Percentiles rank a stretch among this genome's conserved stretches.
These are phyloP conservation scores for Arabidopsis lyrata DNA, from an alignment of 441 rosid genomes.

Conservation along the genomic window DNA sequence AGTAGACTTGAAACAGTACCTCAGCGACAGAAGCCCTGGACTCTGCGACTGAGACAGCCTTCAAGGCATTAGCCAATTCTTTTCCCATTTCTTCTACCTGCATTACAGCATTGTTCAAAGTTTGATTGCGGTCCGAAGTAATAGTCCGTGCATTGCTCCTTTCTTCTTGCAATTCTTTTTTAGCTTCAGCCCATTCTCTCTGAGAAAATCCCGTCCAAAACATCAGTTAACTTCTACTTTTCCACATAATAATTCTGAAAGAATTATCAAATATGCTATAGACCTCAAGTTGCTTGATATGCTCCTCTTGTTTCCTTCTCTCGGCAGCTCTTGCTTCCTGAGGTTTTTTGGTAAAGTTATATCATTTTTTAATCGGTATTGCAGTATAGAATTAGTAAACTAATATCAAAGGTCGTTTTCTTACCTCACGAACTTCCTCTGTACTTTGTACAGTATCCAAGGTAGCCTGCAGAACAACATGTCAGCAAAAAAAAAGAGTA, in stretches of 20 bases:
- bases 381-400: not conserved
- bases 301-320: constrained; percentile 85
- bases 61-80: constrained; percentile 79
- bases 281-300: constrained; percentile 81
- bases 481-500: constrained; percentile 39
- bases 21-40: constrained; percentile 90
- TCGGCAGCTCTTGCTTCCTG: constrained; percentile 91
- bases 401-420: constrained; percentile 24
- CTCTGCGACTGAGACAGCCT: constrained; percentile 83
- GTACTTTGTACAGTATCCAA: constrained; percentile 89
- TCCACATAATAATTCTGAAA: constrained; percentile 23
- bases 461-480: constrained; percentile 68
- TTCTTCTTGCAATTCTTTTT: constrained; percentile 88
- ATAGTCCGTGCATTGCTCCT: constrained; percentile 72
- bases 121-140: constrained; percentile 71
- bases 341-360: constrained; percentile 31
- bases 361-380: constrained; percentile 14
- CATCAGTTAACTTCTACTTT: constrained; percentile 6
- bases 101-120: constrained; percentile 74
- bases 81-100: constrained; percentile 92
- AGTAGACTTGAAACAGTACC: constrained; percentile 53
- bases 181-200: constrained; percentile 99
- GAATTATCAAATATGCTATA: constrained; percentile 34
- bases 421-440: constrained; percentile 93
- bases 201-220: constrained; percentile 43